Evolutionary conservation across 306 rosid species (phyloP).

Genomic region (Cyamopsis tetragonoloba): DNA sequence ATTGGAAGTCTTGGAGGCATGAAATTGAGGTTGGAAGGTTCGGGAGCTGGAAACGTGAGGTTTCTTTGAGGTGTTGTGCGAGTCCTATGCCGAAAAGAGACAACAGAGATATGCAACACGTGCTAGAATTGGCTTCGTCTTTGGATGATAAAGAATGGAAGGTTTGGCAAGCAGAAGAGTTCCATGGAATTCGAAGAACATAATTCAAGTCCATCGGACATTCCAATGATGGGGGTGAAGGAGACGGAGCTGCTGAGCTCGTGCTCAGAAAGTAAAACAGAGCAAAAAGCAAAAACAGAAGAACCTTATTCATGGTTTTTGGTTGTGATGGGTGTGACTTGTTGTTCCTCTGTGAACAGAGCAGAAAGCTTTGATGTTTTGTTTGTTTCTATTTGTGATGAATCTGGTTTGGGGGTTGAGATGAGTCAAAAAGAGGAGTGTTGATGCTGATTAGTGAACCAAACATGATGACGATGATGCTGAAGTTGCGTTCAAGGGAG

Average conservation of each 20-base stretch:
- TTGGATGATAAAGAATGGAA: constrained; percentile 20
- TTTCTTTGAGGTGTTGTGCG: constrained; percentile 59
- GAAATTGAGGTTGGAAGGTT: constrained; percentile 46
- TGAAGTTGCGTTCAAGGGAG: neutral
- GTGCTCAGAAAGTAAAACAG: neutral
- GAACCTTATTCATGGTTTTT: constrained; percentile 13
- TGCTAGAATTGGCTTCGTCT: neutral
- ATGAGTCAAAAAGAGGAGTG: constrained; percentile 13
- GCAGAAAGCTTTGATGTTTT: neutral
- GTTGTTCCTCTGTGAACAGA: too few species aligned
- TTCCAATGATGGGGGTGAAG: constrained; percentile 15
- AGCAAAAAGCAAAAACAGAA: constrained; percentile 22
- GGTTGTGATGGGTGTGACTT: neutral
- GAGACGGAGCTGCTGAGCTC: constrained; percentile 28
- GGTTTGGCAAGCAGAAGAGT: constrained; percentile 48
- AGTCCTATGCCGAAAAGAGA: constrained; percentile 58
- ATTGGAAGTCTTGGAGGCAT: constrained; percentile 63
- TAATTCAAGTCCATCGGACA: constrained; percentile 82
- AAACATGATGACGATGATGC: too few species aligned
- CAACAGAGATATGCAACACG: constrained; percentile 58
- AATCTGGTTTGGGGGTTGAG: neutral
- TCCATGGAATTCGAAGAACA: constrained; percentile 63
- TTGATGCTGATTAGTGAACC: neutral
- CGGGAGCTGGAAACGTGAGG: constrained; percentile 64
- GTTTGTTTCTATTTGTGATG: constrained; percentile 11